phyloP scores from a whole-genome alignment of 2,329 filamentous ascomycete genomes.

The Aspergillus ochraceoroseus region DNA sequence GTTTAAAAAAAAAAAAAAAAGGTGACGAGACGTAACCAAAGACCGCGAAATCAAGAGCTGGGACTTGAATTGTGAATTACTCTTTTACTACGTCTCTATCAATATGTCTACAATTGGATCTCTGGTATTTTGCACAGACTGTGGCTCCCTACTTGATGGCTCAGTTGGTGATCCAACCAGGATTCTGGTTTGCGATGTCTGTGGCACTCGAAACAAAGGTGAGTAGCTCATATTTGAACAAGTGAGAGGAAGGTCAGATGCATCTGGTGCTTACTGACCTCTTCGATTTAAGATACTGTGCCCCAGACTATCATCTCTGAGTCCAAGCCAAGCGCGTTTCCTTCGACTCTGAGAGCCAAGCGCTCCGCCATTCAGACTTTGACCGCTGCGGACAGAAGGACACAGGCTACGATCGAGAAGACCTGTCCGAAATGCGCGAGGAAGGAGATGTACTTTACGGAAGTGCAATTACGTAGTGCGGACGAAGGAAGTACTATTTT shows the following conservation, averaged over 20 bases:
- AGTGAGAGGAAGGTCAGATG: neutral
- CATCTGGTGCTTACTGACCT: constrained; percentile 15
- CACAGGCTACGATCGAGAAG: constrained; percentile 62
- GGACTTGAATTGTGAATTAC: neutral
- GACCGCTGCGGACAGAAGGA: constrained; percentile 69
- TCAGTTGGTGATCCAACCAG: constrained; percentile 72
- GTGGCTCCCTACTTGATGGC: constrained; percentile 80
- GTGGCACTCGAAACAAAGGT: constrained; percentile 82
- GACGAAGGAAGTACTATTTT: constrained; percentile 95
- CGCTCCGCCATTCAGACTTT: constrained; percentile 79
- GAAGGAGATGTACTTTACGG: constrained; percentile 77
- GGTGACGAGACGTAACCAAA: constrained; percentile 21
- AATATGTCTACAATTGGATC: constrained; percentile 84
- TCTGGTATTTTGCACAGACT: constrained; percentile 87
- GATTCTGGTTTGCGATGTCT: constrained; percentile 76
- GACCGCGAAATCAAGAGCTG: neutral
- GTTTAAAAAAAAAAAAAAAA: constrained; percentile 13
- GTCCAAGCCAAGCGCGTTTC: constrained; percentile 87
- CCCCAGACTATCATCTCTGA: constrained; percentile 71
- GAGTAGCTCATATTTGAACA: constrained; percentile 15
- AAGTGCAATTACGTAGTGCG: constrained; percentile 80
- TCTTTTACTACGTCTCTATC: constrained; percentile 1
- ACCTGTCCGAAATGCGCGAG: constrained; percentile 76
- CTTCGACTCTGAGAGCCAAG: constrained; percentile 81
- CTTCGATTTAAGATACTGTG: constrained; percentile 56